phyloP scores from a whole-genome alignment of 768 basidiomycete genomes.

The Termitomyces sp. region DNA sequence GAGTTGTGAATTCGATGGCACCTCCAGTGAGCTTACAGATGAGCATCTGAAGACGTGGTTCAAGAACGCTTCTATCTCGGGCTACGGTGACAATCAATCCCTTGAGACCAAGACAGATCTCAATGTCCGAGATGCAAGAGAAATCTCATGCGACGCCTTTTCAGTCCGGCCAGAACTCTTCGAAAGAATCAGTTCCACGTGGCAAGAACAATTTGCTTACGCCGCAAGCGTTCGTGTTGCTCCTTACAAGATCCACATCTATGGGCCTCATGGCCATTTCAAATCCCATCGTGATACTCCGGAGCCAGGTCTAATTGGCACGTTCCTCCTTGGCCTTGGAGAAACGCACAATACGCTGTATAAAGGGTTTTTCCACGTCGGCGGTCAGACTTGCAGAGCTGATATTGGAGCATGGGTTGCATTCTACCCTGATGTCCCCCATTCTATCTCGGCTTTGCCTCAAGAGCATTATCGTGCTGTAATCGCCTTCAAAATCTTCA shows the following conservation, averaged over 20 bases:
- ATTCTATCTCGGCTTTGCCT: no score
- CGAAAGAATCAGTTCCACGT: neutral
- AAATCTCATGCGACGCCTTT: conserved; percentile 4
- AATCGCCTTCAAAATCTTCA: no score
- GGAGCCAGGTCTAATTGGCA: conserved; percentile 25
- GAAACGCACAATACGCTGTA: conserved; percentile 18
- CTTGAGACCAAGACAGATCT: neutral
- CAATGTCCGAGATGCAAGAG: conserved; percentile 3
- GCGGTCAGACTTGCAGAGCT: neutral
- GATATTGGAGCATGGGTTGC: neutral
- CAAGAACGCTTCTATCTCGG: conserved; percentile 5
- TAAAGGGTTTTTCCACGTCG: conserved; percentile 4
- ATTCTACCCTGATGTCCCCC: no score
- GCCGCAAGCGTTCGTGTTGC: conserved; percentile 24
- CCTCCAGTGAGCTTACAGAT: conserved; percentile 11
- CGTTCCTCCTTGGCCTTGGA: conserved; percentile 31
- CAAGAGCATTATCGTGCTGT: no score
- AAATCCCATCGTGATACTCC: conserved; percentile 28
- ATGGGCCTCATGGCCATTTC: conserved; percentile 28
- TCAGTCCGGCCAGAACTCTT: conserved; percentile 4
- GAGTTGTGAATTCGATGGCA: conserved; percentile 14
- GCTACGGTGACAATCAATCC: conserved; percentile 3
- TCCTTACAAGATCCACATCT: conserved; percentile 33
- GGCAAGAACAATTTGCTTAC: conserved; percentile 16
- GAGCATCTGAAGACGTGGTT: neutral